A percentile compares a stretch with the other conserved stretches of the same genome.
phyloP scores from a whole-genome alignment of 805 yeast species.

The Pichia kluyveri region DNA sequence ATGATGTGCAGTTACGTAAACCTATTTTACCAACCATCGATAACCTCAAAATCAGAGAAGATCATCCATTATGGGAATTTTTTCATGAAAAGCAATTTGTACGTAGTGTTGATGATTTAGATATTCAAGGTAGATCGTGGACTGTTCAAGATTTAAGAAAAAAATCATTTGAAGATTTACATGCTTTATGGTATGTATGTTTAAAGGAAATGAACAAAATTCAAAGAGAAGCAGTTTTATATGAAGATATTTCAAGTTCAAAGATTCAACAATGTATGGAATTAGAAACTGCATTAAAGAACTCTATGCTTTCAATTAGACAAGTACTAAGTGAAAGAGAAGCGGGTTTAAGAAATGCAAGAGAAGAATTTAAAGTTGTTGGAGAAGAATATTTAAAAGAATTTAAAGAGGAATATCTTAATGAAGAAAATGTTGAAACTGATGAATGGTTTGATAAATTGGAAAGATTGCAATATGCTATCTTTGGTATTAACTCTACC shows the following conservation, averaged over 20 bases:
- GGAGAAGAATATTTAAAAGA: constrained; percentile 43
- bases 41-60: constrained; percentile 64
- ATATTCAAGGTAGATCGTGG: constrained; percentile 69
- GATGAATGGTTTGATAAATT: constrained; percentile 57
- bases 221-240: constrained; percentile 62
- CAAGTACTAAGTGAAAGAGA: constrained; percentile 85
- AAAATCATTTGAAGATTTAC: constrained; percentile 87
- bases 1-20: constrained; percentile 48
- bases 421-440: constrained; percentile 43
- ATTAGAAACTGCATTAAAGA: constrained; percentile 36
- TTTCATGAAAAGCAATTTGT: constrained; percentile 56
- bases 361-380: constrained; percentile 33
- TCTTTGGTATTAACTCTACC: constrained; percentile 77
- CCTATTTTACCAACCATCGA: constrained; percentile 80
- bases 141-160: constrained; percentile 78
- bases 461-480: constrained; percentile 69
- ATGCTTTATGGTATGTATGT: constrained; percentile 82
- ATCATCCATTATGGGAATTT: constrained; percentile 95
- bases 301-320: constrained; percentile 71
- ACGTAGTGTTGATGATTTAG: constrained; percentile 47
- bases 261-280: constrained; percentile 14
- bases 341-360: constrained; percentile 55
- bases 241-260: constrained; percentile 31
- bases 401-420: constrained; percentile 51
- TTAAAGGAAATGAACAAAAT: constrained; percentile 75